Percentiles rank a stretch among this genome's conserved stretches.
phyloP scores from a whole-genome alignment of 495 filamentous ascomycete species.

The Hapsidospora chrysogenum region DNA sequence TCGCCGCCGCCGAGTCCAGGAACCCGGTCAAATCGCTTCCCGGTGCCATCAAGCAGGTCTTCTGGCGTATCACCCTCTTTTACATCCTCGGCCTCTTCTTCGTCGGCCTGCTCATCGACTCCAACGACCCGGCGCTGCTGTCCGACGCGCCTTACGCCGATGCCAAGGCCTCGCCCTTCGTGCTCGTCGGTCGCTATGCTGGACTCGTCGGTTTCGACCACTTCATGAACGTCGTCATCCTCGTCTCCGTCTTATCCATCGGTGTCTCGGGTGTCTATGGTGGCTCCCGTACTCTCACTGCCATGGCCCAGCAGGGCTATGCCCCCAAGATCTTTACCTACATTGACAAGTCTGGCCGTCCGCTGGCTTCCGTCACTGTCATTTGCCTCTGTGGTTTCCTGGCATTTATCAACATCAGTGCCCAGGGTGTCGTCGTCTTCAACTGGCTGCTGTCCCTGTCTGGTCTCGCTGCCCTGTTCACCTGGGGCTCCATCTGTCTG shows the following conservation, averaged over 20 bases:
- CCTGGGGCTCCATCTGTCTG: slow-evolving; percentile 58
- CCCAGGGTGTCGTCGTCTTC: slow-evolving; percentile 34
- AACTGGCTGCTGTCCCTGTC: slow-evolving; percentile 54
- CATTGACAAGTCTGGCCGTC: slow-evolving; percentile 40
- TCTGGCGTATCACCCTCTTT: slow-evolving; percentile 57
- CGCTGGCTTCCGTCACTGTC: slow-evolving; percentile 29
- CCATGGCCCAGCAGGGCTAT: slow-evolving; percentile 39
- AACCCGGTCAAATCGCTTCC: slow-evolving; percentile 51
- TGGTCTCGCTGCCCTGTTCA: slow-evolving; percentile 52
- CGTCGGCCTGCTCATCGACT: slow-evolving; percentile 54
- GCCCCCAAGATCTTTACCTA: slow-evolving; percentile 41
- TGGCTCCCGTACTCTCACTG: slow-evolving; percentile 51
- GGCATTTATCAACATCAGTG: slow-evolving; percentile 35
- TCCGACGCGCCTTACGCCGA: slow-evolving; percentile 29
- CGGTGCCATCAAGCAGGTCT: slow-evolving; percentile 54
- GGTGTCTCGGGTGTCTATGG: slow-evolving; percentile 52
- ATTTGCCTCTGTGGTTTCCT: slow-evolving; percentile 32
- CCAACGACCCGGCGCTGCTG: slow-evolving; percentile 34
- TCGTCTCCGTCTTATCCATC: slow-evolving; percentile 50
- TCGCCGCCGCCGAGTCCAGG: slow-evolving; percentile 51
- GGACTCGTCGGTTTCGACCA: slow-evolving; percentile 48
- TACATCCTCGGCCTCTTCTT: slow-evolving; percentile 61
- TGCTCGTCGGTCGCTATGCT: slow-evolving; percentile 50
- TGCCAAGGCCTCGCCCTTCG: slow-evolving; percentile 55
- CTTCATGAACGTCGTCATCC: slow-evolving; percentile 61